Evolutionary conservation across 2,329 filamentous ascomycete species (phyloP), one percentile per base, ranked within the genome.

Genomic region (Xylaria hypoxylon): DNA sequence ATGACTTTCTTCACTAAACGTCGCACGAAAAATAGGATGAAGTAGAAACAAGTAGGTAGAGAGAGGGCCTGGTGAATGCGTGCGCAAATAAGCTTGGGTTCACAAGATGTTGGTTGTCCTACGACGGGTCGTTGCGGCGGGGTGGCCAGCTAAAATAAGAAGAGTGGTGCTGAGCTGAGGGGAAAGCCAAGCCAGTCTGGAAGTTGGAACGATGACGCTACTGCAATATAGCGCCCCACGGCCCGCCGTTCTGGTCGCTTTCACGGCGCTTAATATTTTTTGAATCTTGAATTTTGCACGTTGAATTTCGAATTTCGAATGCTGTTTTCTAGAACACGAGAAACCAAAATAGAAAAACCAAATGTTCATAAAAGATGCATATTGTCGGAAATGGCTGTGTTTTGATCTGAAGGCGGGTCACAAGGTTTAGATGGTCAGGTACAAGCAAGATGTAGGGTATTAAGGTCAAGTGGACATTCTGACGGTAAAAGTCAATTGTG

Each of bases 171-270:
- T 38, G 59, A 50, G 64, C 64, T 66, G 63, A 63, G 66, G 63
- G 66, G 59, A 63, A n/a, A n/a, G n/a, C n/a, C n/a, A n/a, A 65
- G 55, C 40, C 1, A 38, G 13, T 38, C 2, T 62, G 58, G 13
- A 50, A 62, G 62, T 55, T 62, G 65, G 62, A 48, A 65, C 33
- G 52, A 42, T 68, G 65, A 68, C 65, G 62, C 65, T 65, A 60
- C 64, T 55, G 44, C 44, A 51, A 42, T 65, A 38, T 15, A 64
- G 55, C 59, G 59, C 40, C 38, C 38, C 31, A 31, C 31, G 59
- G 55, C 47, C 62, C 58, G 51, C n/a, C 15, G 44, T 22, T 61
- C 45, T 67, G 65, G 38, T 45, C 35, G 42, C 56, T 52, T 6
- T 60, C 15, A 24, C 31, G 28, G 40, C 51, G 35, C 48, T 63